phyloP scores from a whole-genome alignment of 2,329 filamentous ascomycete genomes.

The Pestalotiopsis sp. region DNA sequence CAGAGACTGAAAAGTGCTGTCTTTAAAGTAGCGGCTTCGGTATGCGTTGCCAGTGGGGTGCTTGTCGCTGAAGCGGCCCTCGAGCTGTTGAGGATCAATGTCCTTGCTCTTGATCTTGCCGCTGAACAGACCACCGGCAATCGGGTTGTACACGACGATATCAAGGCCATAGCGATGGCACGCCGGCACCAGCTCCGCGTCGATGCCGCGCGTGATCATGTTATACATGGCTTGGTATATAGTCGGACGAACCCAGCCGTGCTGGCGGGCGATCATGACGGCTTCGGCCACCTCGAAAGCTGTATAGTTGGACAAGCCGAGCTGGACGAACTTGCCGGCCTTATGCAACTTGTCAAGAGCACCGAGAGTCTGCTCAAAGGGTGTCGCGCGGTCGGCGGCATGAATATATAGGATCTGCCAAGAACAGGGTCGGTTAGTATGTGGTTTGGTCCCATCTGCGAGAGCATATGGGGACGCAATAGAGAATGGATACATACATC shows the following conservation, averaged over 20 bases:
- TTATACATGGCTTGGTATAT: conserved; percentile 92
- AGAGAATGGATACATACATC: conserved; percentile 51
- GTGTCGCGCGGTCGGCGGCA: conserved; percentile 67
- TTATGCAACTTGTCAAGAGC: conserved; percentile 82
- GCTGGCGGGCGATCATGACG: conserved; percentile 75
- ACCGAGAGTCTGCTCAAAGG: conserved; percentile 78
- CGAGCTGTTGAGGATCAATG: conserved; percentile 48
- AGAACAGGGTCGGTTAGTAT: background rate
- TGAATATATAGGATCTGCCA: conserved; percentile 71
- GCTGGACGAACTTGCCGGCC: conserved; percentile 78
- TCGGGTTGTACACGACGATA: conserved; percentile 80
- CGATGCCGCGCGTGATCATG: conserved; percentile 73
- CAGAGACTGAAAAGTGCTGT: conserved; percentile 64
- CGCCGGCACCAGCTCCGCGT: conserved; percentile 72
- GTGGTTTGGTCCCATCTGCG: background rate
- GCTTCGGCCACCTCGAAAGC: conserved; percentile 88
- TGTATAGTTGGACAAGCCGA: conserved; percentile 84
- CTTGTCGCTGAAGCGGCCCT: conserved; percentile 70
- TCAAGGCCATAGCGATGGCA: conserved; percentile 78
- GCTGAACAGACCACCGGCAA: conserved; percentile 78
- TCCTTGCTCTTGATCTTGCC: conserved; percentile 76
- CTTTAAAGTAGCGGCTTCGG: conserved; percentile 71
- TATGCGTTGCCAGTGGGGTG: conserved; percentile 55
- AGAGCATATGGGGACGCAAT: background rate
- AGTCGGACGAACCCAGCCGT: conserved; percentile 79